Evolutionary conservation across 352 stramenopile species (phyloP).

Genomic region (Pythium brachiatum): DNA sequence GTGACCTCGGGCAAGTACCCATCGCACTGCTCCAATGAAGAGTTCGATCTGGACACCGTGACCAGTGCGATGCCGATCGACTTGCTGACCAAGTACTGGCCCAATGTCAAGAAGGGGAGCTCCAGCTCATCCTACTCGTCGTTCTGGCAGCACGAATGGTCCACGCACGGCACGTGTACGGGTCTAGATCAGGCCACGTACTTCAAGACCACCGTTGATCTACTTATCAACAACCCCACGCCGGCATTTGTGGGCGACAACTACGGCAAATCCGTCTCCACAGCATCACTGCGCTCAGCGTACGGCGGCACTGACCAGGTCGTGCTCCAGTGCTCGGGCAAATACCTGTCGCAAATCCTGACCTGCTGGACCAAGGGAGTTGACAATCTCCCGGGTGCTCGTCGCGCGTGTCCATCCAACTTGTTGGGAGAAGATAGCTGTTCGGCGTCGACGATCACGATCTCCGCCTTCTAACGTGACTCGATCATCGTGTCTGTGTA

Average conservation of each 20-base stretch:
- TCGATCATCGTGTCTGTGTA: no score
- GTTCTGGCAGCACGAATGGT: constrained; percentile 93
- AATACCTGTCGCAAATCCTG: constrained; percentile 34
- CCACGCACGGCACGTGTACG: constrained; percentile 89
- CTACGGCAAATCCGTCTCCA: constrained; percentile 46
- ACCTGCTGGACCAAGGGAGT: no score
- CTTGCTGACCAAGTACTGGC: constrained; percentile 74
- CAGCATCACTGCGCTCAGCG: constrained; percentile 28
- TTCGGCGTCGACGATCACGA: no score
- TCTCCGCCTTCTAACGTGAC: no score
- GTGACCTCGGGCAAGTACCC: constrained; percentile 51
- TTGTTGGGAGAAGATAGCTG: no score
- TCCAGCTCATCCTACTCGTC: constrained; percentile 48
- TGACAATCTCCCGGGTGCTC: no score
- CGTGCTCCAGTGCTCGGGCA: constrained; percentile 38
- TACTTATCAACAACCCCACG: constrained; percentile 56
- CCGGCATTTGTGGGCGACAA: constrained; percentile 53
- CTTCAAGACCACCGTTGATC: constrained; percentile 71
- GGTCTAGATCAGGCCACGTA: constrained; percentile 79
- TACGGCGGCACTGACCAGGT: constrained; percentile 18
- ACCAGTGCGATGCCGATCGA: constrained; percentile 57
- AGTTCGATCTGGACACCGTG: constrained; percentile 55
- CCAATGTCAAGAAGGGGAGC: constrained; percentile 70
- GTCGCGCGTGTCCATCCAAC: no score
- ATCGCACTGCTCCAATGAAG: constrained; percentile 59